Percentiles rank a stretch among this genome's conserved stretches.
Conservation (phyloP, 345 rosid species). For the Pistacia atlantica region DNA sequence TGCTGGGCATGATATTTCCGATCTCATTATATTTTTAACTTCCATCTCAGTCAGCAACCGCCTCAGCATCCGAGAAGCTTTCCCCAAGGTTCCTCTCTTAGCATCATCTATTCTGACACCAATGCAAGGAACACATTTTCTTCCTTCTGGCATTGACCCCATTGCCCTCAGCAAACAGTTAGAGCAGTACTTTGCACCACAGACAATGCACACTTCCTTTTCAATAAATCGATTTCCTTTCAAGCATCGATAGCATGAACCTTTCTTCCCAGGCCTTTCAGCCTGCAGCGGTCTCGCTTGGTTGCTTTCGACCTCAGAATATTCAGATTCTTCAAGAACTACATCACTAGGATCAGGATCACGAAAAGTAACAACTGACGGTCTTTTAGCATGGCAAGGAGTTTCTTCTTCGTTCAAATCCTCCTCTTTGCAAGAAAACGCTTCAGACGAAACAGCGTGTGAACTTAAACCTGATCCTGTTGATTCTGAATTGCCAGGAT, state of each 20-base stretch:
- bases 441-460: slow-evolving; percentile 32
- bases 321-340: slow-evolving; percentile 33
- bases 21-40: slow-evolving; percentile 60
- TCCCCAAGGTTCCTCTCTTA: slow-evolving; percentile 58
- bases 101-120: slow-evolving; percentile 68
- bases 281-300: slow-evolving; percentile 37
- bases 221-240: slow-evolving; percentile 62
- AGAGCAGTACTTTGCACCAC: slow-evolving; percentile 72
- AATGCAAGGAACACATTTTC: slow-evolving; percentile 78
- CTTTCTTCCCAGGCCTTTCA: slow-evolving; percentile 64
- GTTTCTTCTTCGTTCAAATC: slow-evolving; percentile 20
- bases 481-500: slow-evolving; percentile 27
- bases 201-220: slow-evolving; percentile 83
- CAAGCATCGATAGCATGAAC: slow-evolving; percentile 74
- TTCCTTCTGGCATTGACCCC: slow-evolving; percentile 99
- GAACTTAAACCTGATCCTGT: slow-evolving; percentile 36
- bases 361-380: slow-evolving; percentile 56
- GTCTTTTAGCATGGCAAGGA: slow-evolving; percentile 36
- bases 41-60: slow-evolving; percentile 46
- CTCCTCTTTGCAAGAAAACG: slow-evolving; percentile 41
- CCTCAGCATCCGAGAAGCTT: slow-evolving; percentile 60
- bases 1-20: slow-evolving; percentile 54
- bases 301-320: slow-evolving; percentile 38
- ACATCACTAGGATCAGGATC: slow-evolving; percentile 45
- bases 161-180: slow-evolving; percentile 73